Evolutionary conservation across 257 asterid genomes (phyloP), one percentile per base, ranked within the genome.

Genomic region (Solanum pimpinellifolium): DNA sequence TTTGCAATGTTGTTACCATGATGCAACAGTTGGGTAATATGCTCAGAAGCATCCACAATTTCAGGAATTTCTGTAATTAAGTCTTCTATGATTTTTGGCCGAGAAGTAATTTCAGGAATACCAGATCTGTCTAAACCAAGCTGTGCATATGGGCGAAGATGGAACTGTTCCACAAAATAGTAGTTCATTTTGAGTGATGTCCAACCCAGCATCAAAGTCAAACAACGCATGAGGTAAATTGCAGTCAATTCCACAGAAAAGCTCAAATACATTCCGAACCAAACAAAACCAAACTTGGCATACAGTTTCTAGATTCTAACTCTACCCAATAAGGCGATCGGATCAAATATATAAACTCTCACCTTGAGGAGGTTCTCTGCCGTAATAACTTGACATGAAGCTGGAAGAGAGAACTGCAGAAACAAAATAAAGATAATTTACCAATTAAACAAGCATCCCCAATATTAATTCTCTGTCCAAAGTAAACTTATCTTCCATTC

Each of bases 321-420:
- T 47, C 5, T 49, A 52, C 13, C 4, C 70, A 21, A 81, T 49
- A 49, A 37, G 39, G 70, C 85, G 49, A 81, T 12, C 41, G 31
- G 47, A 49, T 81, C 31, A 20, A 81, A 49, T 29, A 81, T 29
- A 81, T 81, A 6, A 27, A 29, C 69, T 46, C 87, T 66, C 91
- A 97, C 98, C 99, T 95, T 97, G 85, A 97, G 98, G 91, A 97
- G 99, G 94, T 97, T 97, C 92, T 96, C 97, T 9, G 99, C 99
- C 11, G 93, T 91, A 88, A 94, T 85, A 82, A 87, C 87, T 88
- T 92, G 89, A 84, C 62, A 86, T 60, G 78, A 70, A 87, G 89
- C 87, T 75, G 89, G 89, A 85, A 87, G 85, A 86, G 89, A 87
- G 90, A 84, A 92, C 99, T 97, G 96, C 21, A 49, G 90, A 70